Base-by-base conservation (phyloP, 805 yeast genomes). In the Ogataea trehalophila region DNA sequence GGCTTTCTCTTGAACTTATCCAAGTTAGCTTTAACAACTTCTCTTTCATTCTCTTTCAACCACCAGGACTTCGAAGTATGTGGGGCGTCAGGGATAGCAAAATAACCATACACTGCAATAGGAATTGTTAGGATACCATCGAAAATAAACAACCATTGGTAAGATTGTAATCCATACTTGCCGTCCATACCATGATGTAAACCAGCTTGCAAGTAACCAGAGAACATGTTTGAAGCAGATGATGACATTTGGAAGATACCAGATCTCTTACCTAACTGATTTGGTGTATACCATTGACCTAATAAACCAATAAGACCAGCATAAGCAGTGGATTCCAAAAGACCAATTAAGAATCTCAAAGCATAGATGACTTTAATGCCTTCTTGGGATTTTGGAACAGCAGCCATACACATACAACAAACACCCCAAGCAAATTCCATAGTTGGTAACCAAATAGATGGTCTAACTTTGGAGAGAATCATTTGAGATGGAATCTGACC, bases 131-230 rank as follows among this genome's bases (percentile, higher is more conserved):
- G 71, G 43, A 77, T 60, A 17, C 83, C 83, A 59, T 81, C 85
- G 47, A 83, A 69, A 40, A 83, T 73, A 55, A 80, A 83, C 58
- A 80, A 75, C 87, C 87, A 82, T 66, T 80, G 69, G 86, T 87
- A 83, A 6, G 85, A 78, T 13, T 71, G 69, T 11, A 76, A 62
- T 1, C 85, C 85, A 43, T 61, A 59, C 7, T 56, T 65, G 18
- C 82, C 83, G 43, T 71, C 66, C 52, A 81, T 57, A 43, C 62
- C 56, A 29, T 70, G 56, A 46, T 67, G 74, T 34, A 80, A 72
- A 13, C 81, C 77, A 26, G 83, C 77, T 52, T 81, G 82, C 37
- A 83, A 65, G 48, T 80, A 74, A 37, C 87, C 85, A 4, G 83
- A 72, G 6, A 85, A 78, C 56, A 81, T 61, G 16, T 75, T 66